Base-by-base conservation (phyloP, 176 grass and related monocot species). In the Carex pumila region DNA sequence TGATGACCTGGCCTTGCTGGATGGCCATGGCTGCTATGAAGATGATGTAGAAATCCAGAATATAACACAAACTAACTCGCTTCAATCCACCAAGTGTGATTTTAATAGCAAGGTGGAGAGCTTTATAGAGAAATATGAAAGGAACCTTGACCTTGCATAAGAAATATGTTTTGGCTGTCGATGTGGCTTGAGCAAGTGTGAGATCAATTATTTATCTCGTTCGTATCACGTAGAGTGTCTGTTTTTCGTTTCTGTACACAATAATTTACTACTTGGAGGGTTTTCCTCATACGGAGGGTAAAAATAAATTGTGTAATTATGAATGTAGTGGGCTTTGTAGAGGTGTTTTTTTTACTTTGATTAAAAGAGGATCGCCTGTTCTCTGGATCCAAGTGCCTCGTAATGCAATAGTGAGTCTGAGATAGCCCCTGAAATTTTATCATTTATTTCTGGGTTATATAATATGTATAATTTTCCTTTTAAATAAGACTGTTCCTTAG, bases 1-100 rank as follows among this genome's bases (percentile, higher is more conserved):
- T 3, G 93, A 95, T 2, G 96, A 99, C 61, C 85, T 99, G 57
- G 93, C 96, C 12, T 88, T 98, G 91, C 86, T 57, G 79, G 92
- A 95, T 18, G 91, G 79, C 59, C 56, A 65, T 8, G 55, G 79
- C 10, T 17, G 22, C 37, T 81, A 39, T 65, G 56, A 61, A 0
- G 43, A 63, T 17, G 81, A 83, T 18, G 43, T 30, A 66, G 81
- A 55, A 18, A 50, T 53, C 21, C 31, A 83, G 49, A 66, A 60
- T 11, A 10, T 68, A 66, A 83, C 81, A 1, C 41, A 30, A 54
- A 69, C 62, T 83, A 67, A 83, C 81, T 66, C 19, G 19, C 13
- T 66, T 19, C 64, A 66, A 53, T 50, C 81, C 64, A 55, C 70
- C 41, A 75, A 77, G 70, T 65, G 84, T 77, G 71, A 85, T 85